Evolutionary conservation across 345 rosid genomes (phyloP), one percentile per base, ranked within the genome.

Genomic region (Gossypium turneri): DNA sequence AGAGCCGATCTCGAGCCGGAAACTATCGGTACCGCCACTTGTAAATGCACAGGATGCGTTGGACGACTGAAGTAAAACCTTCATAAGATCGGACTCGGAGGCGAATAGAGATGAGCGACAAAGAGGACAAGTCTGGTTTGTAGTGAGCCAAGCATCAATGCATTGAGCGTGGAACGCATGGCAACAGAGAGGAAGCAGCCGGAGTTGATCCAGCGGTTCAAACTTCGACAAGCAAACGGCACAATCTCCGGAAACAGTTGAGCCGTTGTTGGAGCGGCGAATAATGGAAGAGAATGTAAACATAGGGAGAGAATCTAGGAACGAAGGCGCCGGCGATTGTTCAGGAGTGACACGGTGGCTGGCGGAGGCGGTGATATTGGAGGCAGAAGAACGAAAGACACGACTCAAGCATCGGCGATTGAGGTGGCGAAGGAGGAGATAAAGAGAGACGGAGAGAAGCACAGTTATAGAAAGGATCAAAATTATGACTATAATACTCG

Each of bases 1-100:
- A 6, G 99, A 91, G 80, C 99, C 99, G 59, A 95, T 93, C 86
- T 93, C 97, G 7, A 95, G 85, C 12, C 93, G 88, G 75, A 95
- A 95, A 38, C 97, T 95, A 68, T 82, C 87, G 27, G 74, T 79
- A 22, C 77, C 78, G 3, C 71, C 72, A 9, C 48, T 55, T 53
- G 69, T 70, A 20, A 50, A 60, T 20, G 12, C 58, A 3, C n/a
- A 55, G 2, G 55, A 76, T 41, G 41, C 63, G 22, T 43, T 9
- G 25, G 82, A 60, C 1, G 89, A 81, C 9, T 50, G 68, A 38
- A 80, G 76, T 44, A 88, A 69, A 17, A 92, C 59, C 79, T 86
- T 91, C 53, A 82, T 72, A 45, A 90, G 50, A 76, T 91, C 93
- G 4, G 97, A 80, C 0, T 91, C 94, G 8, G 97, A 82, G n/a